These are phyloP conservation scores for Tanacetum coccineum DNA, from an alignment of 129 eudicot species.

Conservation along the genomic window DNA sequence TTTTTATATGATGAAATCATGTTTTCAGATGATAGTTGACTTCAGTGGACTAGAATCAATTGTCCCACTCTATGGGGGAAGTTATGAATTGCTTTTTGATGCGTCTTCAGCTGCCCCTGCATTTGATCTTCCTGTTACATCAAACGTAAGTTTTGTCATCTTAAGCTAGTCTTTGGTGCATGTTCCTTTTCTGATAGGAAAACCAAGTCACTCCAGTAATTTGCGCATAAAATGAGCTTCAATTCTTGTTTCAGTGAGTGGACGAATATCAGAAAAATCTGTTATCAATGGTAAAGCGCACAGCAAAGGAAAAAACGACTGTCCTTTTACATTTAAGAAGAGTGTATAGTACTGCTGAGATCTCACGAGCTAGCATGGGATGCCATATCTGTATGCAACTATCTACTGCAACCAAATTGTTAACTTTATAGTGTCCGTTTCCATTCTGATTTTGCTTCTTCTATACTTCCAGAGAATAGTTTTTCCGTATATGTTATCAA, in stretches of 20 bases:
- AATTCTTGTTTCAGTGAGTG: slow-evolving; percentile 44
- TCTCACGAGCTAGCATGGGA: slow-evolving; percentile 99
- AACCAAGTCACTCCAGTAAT: neutral
- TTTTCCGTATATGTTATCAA: neutral
- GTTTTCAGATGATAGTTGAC: slow-evolving; percentile 30
- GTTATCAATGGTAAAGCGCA: slow-evolving; percentile 94
- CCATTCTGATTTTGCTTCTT: neutral
- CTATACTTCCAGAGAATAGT: too few relatives aligned
- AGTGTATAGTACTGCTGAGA: slow-evolving; percentile 99
- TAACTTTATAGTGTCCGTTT: neutral
- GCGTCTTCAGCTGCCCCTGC: slow-evolving; percentile 50
- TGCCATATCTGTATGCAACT: slow-evolving; percentile 73
- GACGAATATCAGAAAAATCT: slow-evolving; percentile 90
- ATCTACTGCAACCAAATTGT: neutral
- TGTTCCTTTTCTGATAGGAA: neutral
- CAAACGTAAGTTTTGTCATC: slow-evolving; percentile 46
- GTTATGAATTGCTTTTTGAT: slow-evolving; percentile 28
- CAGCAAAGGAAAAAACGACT: slow-evolving; percentile 85
- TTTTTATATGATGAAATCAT: neutral
- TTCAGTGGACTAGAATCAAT: slow-evolving; percentile 68
- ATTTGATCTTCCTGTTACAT: slow-evolving; percentile 46
- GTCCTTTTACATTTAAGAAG: slow-evolving; percentile 80
- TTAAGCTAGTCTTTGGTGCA: neutral
- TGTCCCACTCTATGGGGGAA: slow-evolving; percentile 36
- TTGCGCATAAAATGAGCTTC: neutral